A percentile compares a stretch with the other conserved stretches of the same genome.
phyloP scores from a whole-genome alignment of 1,284 basidiomycete genomes.

The Pseudomicrostroma phylloplanum region DNA sequence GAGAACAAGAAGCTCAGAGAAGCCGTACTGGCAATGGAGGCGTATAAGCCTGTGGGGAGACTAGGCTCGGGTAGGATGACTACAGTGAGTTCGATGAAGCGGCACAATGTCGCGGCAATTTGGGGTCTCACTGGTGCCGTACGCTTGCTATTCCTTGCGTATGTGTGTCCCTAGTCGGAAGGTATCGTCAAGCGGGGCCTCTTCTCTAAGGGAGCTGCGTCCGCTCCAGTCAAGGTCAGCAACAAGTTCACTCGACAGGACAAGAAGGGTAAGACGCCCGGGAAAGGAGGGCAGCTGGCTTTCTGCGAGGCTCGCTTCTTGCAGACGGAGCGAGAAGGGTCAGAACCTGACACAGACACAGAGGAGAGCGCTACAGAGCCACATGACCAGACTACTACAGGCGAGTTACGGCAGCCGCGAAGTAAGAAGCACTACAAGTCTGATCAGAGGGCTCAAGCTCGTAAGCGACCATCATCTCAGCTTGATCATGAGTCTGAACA shows the following conservation, averaged over 20 bases:
- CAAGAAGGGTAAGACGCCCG: neutral
- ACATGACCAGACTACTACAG: neutral
- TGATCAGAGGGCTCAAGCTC: too few species aligned
- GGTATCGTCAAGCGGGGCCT: neutral
- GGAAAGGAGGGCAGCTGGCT: neutral
- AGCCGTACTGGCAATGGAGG: neutral
- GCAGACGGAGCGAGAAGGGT: neutral
- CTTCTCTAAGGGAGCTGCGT: neutral
- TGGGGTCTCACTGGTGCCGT: neutral
- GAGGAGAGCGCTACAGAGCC: neutral
- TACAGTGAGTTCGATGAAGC: neutral
- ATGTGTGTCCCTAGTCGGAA: too few species aligned
- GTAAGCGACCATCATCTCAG: too few species aligned
- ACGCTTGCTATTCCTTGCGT: too few species aligned
- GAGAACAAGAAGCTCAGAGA: neutral
- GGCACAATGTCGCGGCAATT: too few species aligned
- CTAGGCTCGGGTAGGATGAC: neutral
- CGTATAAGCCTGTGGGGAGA: neutral
- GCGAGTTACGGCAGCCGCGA: neutral
- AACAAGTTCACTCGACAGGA: neutral
- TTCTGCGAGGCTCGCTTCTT: neutral
- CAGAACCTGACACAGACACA: neutral
- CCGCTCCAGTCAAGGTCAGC: neutral
- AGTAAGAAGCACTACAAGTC: too few species aligned
- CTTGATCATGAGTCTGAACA: too few species aligned